These are phyloP conservation scores for Globisporangium perplexum DNA, from an alignment of 352 stramenopile genomes.

Conservation along the genomic window DNA sequence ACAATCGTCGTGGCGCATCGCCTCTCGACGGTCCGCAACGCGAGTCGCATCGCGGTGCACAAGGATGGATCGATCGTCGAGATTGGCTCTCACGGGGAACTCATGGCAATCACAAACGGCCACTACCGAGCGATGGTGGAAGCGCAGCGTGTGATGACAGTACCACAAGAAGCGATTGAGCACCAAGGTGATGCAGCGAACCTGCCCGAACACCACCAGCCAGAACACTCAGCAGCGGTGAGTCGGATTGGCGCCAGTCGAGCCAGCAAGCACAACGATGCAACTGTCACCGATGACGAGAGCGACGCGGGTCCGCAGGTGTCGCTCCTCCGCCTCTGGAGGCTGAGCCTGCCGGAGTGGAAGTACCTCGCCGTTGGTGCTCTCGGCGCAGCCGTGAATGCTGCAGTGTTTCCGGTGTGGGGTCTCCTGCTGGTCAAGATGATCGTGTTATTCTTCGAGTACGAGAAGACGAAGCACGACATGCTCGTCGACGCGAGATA, in stretches of 20 bases:
- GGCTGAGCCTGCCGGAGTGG: slow-evolving; percentile 31
- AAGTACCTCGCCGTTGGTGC: slow-evolving; percentile 33
- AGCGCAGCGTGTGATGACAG: no score
- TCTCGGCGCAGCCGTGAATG: slow-evolving; percentile 32
- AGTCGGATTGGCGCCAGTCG: no score
- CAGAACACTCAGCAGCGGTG: no score
- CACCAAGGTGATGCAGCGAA: no score
- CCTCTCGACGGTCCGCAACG: slow-evolving; percentile 91
- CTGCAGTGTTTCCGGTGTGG: slow-evolving; percentile 35
- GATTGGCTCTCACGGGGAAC: slow-evolving; percentile 87
- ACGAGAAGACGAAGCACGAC: slow-evolving; percentile 24
- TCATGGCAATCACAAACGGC: slow-evolving; percentile 50
- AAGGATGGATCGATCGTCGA: slow-evolving; percentile 88
- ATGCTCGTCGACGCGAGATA: slow-evolving; percentile 30
- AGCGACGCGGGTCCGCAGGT: background rate
- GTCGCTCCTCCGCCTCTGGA: slow-evolving; percentile 32
- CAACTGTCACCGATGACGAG: background rate
- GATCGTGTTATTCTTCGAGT: slow-evolving; percentile 38
- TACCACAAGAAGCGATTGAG: no score
- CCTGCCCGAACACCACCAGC: no score
- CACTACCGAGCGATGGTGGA: slow-evolving; percentile 36
- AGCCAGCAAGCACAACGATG: no score
- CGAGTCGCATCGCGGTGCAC: slow-evolving; percentile 93
- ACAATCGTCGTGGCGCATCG: slow-evolving; percentile 94
- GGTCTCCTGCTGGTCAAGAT: slow-evolving; percentile 42